phyloP scores from a whole-genome alignment of 352 stramenopile species.

The Phytophthora capsici region DNA sequence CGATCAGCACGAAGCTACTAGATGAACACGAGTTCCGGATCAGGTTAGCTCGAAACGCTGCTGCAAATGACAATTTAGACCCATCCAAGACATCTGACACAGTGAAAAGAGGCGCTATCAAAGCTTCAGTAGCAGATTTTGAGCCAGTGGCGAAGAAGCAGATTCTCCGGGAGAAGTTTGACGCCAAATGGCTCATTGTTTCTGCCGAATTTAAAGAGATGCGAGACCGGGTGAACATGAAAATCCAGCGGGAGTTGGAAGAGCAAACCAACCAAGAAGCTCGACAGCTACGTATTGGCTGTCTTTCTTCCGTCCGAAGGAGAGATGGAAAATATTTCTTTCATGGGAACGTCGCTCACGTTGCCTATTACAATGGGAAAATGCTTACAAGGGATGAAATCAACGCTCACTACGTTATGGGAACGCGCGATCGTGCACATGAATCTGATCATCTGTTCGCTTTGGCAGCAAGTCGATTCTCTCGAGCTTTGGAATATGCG shows the following conservation, averaged over 20 bases:
- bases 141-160: slow-evolving; percentile 86
- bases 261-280: slow-evolving; percentile 63
- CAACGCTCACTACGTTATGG: slow-evolving; percentile 79
- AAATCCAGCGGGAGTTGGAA: slow-evolving; percentile 73
- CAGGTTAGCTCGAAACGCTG: slow-evolving; percentile 58
- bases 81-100: slow-evolving; percentile 9
- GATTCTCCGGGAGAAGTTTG: slow-evolving; percentile 74
- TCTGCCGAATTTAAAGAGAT: slow-evolving; percentile 77
- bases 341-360: slow-evolving; percentile 79
- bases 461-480: slow-evolving; percentile 74
- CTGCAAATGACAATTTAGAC: slow-evolving; percentile 9
- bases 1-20: slow-evolving; percentile 67
- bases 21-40: slow-evolving; percentile 88
- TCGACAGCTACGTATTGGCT: slow-evolving; percentile 78
- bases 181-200: slow-evolving; percentile 58
- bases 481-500: slow-evolving; percentile 58
- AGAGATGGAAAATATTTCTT: slow-evolving; percentile 89
- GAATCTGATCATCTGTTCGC: slow-evolving; percentile 84
- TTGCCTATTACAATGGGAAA: slow-evolving; percentile 82
- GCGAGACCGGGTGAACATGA: slow-evolving; percentile 69
- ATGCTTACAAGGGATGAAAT: slow-evolving; percentile 72
- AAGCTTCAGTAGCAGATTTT: slow-evolving; percentile 73
- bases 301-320: slow-evolving; percentile 60
- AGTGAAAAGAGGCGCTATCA: slow-evolving; percentile 66
- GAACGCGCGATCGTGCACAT: slow-evolving; percentile 58